These are phyloP conservation scores for Trichosporon coremiiforme DNA, from an alignment of 1,284 basidiomycete species.

Conservation along the genomic window DNA sequence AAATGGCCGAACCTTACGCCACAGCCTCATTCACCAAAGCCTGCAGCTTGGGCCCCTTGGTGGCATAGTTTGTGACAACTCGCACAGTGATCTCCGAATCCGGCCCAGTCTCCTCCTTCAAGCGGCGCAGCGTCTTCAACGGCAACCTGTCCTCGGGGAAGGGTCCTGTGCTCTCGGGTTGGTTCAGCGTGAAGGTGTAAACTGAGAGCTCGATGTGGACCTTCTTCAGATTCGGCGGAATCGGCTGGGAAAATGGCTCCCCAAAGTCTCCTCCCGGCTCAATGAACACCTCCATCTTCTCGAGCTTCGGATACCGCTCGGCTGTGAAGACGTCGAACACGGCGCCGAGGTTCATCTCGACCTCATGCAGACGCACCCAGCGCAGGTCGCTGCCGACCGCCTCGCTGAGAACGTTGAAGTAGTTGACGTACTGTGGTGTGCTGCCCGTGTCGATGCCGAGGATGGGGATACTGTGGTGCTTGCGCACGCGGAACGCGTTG, in stretches of 20 bases:
- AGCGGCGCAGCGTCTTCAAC: not conserved
- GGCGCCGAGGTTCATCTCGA: not conserved
- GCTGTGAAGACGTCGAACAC: not conserved
- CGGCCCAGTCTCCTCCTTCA: not conserved
- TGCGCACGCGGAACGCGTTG: not conserved
- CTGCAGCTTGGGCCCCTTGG: not conserved
- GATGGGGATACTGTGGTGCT: not conserved
- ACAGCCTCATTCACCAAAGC: not conserved
- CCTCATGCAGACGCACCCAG: not conserved
- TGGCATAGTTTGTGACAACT: not conserved
- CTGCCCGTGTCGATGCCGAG: constrained; percentile 5
- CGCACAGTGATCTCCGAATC: not conserved
- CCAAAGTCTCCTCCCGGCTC: not conserved
- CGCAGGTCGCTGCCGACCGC: not conserved
- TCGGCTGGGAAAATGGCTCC: not conserved
- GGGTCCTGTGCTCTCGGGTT: not conserved
- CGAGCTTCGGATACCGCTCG: not conserved
- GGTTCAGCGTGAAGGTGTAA: constrained; percentile 1
- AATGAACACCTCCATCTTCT: not conserved
- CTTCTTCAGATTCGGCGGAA: constrained; percentile 1
- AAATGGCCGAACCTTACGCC: too few relatives aligned
- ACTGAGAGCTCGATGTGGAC: not conserved
- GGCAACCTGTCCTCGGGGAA: not conserved
- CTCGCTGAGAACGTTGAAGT: not conserved
- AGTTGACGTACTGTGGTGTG: not conserved